Evolutionary conservation across 2,329 filamentous ascomycete genomes (phyloP), one percentile per base, ranked within the genome.

Genomic region (Botryotinia globosa): DNA sequence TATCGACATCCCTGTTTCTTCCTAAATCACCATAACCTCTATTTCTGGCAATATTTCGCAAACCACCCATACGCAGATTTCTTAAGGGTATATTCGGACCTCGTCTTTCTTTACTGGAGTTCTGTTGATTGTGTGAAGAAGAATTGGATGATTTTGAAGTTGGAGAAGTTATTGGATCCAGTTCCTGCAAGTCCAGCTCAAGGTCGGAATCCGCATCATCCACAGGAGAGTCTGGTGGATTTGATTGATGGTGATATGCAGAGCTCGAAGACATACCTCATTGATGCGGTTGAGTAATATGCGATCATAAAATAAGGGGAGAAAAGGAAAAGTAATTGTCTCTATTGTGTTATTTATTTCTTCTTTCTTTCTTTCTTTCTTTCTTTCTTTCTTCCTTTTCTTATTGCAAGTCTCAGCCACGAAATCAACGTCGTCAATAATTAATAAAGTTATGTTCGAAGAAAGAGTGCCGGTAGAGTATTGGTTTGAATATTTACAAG

Each of bases 171-270:
- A 82, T 73, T 72, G 92, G 92, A 80, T 94, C 92, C 77, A 96
- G 89, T 85, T 95, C 93, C 79, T 93, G 87, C 77, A 94, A 87
- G 78, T 94, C 91, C 79, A 96, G 85, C 75, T 93, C 91, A 77
- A 91, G 88, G 81, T 95, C 84, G 67, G 91, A 93, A 81, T 94
- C 92, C 80, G 90, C 92, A 80, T 94, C 91, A 82, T 90, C 85
- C 78, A 85, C 82, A 74, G 87, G 86, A 74, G 87, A 89, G 82
- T 91, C 89, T 82, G 90, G 90, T 79, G 78, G 77, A 77, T 80
- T 77, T 78, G 79, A 75, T 66, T 78, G 77, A 77, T 79, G 78
- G 72, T 78, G 78, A 73, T 78, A 78, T 66, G 75, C 74, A 76
- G 59, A 32, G 48, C 77, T 80, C 76, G 80, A 80, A 73, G 80